Conservation (phyloP, 306 rosid species). For the Alnus glutinosa region DNA sequence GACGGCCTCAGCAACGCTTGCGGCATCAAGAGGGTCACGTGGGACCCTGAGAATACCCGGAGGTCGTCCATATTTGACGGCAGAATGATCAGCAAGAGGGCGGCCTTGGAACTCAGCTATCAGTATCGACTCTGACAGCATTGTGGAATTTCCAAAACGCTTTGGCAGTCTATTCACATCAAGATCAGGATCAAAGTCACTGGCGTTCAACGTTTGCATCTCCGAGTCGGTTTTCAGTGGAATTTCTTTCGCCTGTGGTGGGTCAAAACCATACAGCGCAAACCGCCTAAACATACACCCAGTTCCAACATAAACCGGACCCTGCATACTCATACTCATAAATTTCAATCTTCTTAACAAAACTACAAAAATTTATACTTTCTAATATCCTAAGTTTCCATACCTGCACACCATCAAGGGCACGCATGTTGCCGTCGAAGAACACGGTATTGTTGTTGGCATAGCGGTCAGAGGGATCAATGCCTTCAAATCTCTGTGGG, state of each 20-base stretch:
- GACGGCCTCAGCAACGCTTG: conserved; percentile 78
- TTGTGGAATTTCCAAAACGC: conserved; percentile 80
- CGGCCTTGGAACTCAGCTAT: conserved; percentile 76
- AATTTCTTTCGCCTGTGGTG: conserved; percentile 46
- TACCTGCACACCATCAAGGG: conserved; percentile 53
- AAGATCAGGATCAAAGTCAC: conserved; percentile 68
- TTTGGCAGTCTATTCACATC: conserved; percentile 67
- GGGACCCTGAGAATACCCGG: conserved; percentile 70
- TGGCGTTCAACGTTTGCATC: conserved; percentile 38
- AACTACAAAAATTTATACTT: neutral
- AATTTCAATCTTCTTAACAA: neutral
- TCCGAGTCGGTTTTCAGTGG: conserved; percentile 24
- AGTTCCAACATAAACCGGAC: conserved; percentile 89
- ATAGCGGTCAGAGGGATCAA: conserved; percentile 59
- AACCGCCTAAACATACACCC: conserved; percentile 87
- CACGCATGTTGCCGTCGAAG: conserved; percentile 61
- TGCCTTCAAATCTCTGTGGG: conserved; percentile 62
- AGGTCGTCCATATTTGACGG: conserved; percentile 68
- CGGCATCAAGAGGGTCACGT: conserved; percentile 79
- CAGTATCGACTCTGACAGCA: conserved; percentile 65
- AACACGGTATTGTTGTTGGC: conserved; percentile 58
- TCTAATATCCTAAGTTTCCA: neutral
- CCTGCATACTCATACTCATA: conserved; percentile 30
- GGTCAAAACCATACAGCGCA: conserved; percentile 83
- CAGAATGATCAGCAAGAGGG: conserved; percentile 80